Percentiles rank a stretch among this genome's conserved stretches.
phyloP scores from a whole-genome alignment of 192 early-diverging fungal genomes.

The Glomus cerebriforme region DNA sequence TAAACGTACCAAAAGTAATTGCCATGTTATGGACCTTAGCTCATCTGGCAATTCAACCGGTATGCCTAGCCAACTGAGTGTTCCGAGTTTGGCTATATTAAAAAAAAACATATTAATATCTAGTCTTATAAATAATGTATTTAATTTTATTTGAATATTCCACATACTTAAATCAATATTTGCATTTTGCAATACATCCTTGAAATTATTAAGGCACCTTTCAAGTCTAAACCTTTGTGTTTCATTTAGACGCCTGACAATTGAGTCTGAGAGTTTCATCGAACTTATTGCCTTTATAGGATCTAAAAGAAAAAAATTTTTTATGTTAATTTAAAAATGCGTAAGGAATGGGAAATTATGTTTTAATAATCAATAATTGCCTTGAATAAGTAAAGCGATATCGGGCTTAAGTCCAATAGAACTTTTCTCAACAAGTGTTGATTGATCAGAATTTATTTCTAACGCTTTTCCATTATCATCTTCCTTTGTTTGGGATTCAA shows the following conservation, averaged over 20 bases:
- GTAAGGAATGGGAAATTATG: too few relatives aligned
- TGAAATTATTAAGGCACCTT: constrained; percentile 50
- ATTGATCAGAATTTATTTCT: not conserved
- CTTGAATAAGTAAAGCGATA: not conserved
- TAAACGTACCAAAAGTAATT: constrained; percentile 75
- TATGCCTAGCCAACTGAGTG: constrained; percentile 93
- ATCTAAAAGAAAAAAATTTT: constrained; percentile 35
- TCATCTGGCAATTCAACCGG: constrained; percentile 81
- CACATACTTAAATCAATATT: constrained; percentile 70
- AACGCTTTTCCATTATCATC: not conserved
- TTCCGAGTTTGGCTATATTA: constrained; percentile 58
- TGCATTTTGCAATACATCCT: constrained; percentile 48
- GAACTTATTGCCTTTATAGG: constrained; percentile 39
- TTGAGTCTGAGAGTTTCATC: constrained; percentile 36
- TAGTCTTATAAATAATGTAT: not conserved
- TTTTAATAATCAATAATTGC: too few relatives aligned
- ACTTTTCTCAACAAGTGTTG: constrained; percentile 2
- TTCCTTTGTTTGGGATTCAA: not conserved
- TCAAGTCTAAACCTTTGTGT: constrained; percentile 41
- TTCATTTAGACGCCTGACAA: constrained; percentile 33
- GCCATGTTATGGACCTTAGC: constrained; percentile 88
- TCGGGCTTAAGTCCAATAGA: not conserved
- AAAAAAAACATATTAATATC: constrained; percentile 29
- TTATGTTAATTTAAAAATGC: not conserved
- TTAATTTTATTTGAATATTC: not conserved